Evolutionary conservation across 2,329 filamentous ascomycete genomes (phyloP), one percentile per base, ranked within the genome.

Genomic region (Aspergillus melleus): DNA sequence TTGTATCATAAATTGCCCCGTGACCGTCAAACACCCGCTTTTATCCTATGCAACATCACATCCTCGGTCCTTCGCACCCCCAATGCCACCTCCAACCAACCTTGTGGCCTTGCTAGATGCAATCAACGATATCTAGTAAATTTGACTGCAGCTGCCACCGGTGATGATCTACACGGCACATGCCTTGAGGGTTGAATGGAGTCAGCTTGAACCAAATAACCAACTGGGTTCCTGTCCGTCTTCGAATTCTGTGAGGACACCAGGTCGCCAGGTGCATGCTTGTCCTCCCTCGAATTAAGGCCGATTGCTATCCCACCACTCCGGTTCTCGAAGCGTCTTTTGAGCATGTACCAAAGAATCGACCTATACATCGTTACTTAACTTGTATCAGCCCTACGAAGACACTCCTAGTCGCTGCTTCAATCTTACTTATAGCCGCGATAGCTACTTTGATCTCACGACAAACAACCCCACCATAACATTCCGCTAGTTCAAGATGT

Each of bases 401-500:
- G 16, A 42, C n/a, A 14, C 36, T n/a, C 36, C 36, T 36, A 12
- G 36, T n/a, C 36, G 36, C 36, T 14, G 36, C 36, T n/a, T 16
- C 36, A n/a, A 42, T n/a, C 16, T 19, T 14, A 39, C 14, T 39
- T 16, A 42, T n/a, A 42, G 6, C 14, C 14, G 16, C 36, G 36
- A 8, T n/a, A n/a, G n/a, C 36, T 42, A 16, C 6, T n/a, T n/a
- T 14, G 36, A 14, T n/a, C 6, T 42, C 14, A n/a, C 36, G 16
- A 42, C 19, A 12, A 42, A 16, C 14, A 42, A 14, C 14, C 32
- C 32, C 16, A 19, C 36, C 36, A 16, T 42, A 16, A 8, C 16
- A 42, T 16, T 19, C 14, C 36, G 8, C 16, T 16, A 42, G 16
- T 8, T 42, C 52, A 54, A 64, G 52, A 76, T 76, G 73, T 63